Evolutionary conservation across 345 rosid species (phyloP), one percentile per base, ranked within the genome.

Genomic region (Eucalyptus regnans): DNA sequence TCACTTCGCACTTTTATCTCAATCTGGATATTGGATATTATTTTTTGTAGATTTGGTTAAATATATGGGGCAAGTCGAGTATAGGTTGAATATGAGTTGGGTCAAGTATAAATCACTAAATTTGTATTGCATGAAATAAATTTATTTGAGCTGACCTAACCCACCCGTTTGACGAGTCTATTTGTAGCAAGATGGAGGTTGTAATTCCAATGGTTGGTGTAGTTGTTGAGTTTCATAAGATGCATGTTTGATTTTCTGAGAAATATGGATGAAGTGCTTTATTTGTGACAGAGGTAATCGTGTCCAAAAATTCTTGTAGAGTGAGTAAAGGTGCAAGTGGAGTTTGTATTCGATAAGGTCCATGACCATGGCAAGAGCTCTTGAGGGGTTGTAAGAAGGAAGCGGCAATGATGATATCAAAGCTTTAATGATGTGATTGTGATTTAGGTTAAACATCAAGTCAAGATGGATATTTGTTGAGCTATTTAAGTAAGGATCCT

Each of bases 231-330:
- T 52, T 1, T 56, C 2, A 56, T 56, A 56, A 56, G 62, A 22
- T 1, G 12, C 1, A 7, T 7, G 41, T n/a, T 64, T 13, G 76
- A 64, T n/a, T 33, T 2, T 4, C 1, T 16, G 0, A 64, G 0
- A 1, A 7, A 64, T 64, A n/a, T 64, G 37, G 76, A 64, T 15
- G 11, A 8, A n/a, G 9, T 56, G 27, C 29, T 31, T 71, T 9
- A 71, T 37, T 20, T 37, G 2, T 5, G 27, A 12, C 5, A 9
- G 8, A 18, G 46, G 27, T 18, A 7, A 71, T 18, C 18, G 13
- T 16, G 81, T 71, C 4, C 2, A 22, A 18, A 10, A 71, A 71
- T 71, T 12, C 4, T 37, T 37, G 4, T 37, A 41, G 12, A 18
- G 7, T 5, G 7, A 12, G 8, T 37, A 37, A 52, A 37, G 22